Percentiles rank a stretch among this genome's conserved stretches.
phyloP scores from a whole-genome alignment of 257 asterid genomes.

The Gynochthodes officinalis region DNA sequence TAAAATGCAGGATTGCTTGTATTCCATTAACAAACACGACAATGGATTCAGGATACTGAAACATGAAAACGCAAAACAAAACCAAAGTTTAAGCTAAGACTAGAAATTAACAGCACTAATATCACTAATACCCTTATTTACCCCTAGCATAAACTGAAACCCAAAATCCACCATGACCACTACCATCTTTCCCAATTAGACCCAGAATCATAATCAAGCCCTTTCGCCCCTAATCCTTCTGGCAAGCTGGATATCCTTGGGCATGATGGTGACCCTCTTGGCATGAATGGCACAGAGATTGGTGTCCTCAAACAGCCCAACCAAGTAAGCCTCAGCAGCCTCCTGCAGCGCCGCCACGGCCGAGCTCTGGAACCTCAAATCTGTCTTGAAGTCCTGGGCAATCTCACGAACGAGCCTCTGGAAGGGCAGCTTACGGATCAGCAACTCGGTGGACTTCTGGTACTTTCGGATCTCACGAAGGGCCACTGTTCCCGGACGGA shows the following conservation, averaged over 20 bases:
- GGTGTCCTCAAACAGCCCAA: slow-evolving; percentile 35
- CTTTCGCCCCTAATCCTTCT: slow-evolving; percentile 36
- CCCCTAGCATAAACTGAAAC: not conserved
- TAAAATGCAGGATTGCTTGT: not conserved
- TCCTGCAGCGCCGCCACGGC: slow-evolving; percentile 36
- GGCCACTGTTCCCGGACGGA: slow-evolving; percentile 37
- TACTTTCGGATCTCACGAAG: slow-evolving; percentile 39
- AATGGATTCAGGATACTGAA: not conserved
- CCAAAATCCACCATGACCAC: too few species aligned
- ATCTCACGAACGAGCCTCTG: slow-evolving; percentile 42
- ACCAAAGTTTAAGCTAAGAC: not conserved
- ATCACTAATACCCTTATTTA: not conserved
- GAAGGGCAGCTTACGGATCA: slow-evolving; percentile 32
- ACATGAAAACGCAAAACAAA: not conserved
- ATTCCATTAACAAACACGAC: not conserved
- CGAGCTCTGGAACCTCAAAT: slow-evolving; percentile 37
- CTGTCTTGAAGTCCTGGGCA: slow-evolving; percentile 43
- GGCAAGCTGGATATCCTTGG: slow-evolving; percentile 38
- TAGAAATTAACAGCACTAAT: not conserved
- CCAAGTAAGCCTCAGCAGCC: slow-evolving; percentile 35
- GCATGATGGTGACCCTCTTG: slow-evolving; percentile 38
- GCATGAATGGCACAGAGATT: slow-evolving; percentile 39
- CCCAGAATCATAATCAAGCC: slow-evolving; percentile 15
- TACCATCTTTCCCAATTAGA: not conserved
- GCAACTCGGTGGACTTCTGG: slow-evolving; percentile 34